Evolutionary conservation across 768 basidiomycete species (phyloP).

Genomic region (Termitomyces eurrhizus): DNA sequence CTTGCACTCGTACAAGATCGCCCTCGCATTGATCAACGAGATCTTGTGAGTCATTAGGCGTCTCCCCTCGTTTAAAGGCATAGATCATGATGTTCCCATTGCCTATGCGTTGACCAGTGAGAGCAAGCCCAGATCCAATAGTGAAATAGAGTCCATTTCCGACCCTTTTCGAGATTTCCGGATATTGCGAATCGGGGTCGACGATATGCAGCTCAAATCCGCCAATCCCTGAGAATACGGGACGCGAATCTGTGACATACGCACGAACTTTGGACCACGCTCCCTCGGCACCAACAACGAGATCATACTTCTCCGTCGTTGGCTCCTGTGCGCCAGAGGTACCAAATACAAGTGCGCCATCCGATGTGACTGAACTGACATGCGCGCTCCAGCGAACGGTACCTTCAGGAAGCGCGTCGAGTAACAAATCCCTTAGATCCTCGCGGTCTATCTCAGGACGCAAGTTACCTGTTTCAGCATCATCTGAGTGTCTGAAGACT

Average conservation of each 20-base stretch:
- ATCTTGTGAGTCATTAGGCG: not conserved
- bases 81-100: slow-evolving; percentile 14
- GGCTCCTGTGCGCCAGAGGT: slow-evolving; percentile 9
- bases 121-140: not conserved
- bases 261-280: slow-evolving; percentile 35
- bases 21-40: slow-evolving; percentile 4
- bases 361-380: slow-evolving; percentile 10
- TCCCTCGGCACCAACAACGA: slow-evolving; percentile 29
- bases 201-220: slow-evolving; percentile 15
- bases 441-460: slow-evolving; percentile 24
- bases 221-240: slow-evolving; percentile 29
- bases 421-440: slow-evolving; percentile 21
- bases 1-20: not conserved
- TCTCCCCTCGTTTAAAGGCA: not conserved
- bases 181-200: slow-evolving; percentile 15
- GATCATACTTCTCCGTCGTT: slow-evolving; percentile 15
- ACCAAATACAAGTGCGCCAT: slow-evolving; percentile 9
- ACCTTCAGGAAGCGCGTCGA: slow-evolving; percentile 19
- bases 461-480: slow-evolving; percentile 2
- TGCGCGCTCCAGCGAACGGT: slow-evolving; percentile 20
- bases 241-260: slow-evolving; percentile 24
- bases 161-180: slow-evolving; percentile 22
- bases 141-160: slow-evolving; percentile 25
- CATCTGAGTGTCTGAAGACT: slow-evolving; percentile 6
- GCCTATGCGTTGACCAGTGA: slow-evolving; percentile 11